Evolutionary conservation across 257 asterid genomes (phyloP), one percentile per base, ranked within the genome.

Genomic region (Forsythia viridissima): DNA sequence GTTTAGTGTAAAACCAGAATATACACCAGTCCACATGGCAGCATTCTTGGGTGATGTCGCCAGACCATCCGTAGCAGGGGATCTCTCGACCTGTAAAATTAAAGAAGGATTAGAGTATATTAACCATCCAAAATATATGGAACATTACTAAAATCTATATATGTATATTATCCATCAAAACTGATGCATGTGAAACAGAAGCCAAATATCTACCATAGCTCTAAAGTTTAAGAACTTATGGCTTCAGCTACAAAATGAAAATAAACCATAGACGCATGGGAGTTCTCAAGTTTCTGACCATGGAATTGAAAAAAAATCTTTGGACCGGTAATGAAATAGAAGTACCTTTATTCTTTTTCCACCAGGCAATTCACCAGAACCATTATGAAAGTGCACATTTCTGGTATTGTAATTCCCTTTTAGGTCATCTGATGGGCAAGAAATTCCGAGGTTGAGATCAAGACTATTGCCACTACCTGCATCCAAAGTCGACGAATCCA

Each of bases 371-470:
- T 84, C 89, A 38, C 42, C 15, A 72, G 87, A 70, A 30, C 84
- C 72, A 70, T 68, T 75, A 77, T 83, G 87, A 57, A 82, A 83
- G 61, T 81, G 79, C 40, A 83, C 12, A 77, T 76, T 88, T 72
- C 77, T 82, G 55, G 84, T 46, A 3, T 77, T 57, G 66, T 80
- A 82, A 42, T 72, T 78, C 59, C 85, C 86, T 43, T 76, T 75
- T 63, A 82, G 83, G 69, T 84, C 88, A 70, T 81, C 79, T 8
- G 87, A 83, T 77, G 96, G 86, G 36, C 91, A 85, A 75, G 98
- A 92, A 71, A 92, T 87, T 77, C 97, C 91, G 36, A 94, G 98
- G 86, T 88, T 94, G 78, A 94, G 97, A 91, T 94, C 96, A 85
- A 94, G 97, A 83, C 80, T 87, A 82, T 86, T 83, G 71, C 83